Conservation (phyloP, 768 basidiomycete species). For the Auricularia heimuer region DNA sequence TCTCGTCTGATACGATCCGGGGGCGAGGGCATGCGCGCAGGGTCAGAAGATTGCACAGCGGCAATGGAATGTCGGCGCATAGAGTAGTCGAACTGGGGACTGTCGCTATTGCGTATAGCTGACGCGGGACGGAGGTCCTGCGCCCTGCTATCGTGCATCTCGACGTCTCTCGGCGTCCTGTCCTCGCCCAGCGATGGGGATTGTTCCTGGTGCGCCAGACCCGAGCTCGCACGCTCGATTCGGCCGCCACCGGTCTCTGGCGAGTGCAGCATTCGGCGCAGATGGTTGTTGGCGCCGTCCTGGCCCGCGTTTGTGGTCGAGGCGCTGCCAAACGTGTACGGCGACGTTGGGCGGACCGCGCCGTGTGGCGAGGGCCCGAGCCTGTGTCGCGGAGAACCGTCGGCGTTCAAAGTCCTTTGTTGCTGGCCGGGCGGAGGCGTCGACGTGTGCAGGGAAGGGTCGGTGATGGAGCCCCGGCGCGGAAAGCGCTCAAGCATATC, state of each 20-base stretch:
- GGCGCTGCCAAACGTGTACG: conserved; percentile 65
- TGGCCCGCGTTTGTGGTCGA: conserved; percentile 22
- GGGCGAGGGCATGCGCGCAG: conserved; percentile 3
- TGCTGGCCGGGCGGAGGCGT: conserved; percentile 5
- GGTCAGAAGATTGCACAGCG: conserved; percentile 26
- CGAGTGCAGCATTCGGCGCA: conserved; percentile 12
- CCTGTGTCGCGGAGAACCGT: conserved; percentile 14
- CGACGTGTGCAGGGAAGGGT: conserved; percentile 60
- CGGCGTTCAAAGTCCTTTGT: conserved; percentile 5
- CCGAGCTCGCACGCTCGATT: conserved; percentile 51
- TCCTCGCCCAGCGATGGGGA: neutral
- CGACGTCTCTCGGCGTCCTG: neutral
- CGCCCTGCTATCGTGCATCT: neutral
- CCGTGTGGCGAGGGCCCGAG: conserved; percentile 4
- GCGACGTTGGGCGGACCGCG: conserved; percentile 50
- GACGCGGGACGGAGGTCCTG: neutral
- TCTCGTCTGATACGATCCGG: neutral
- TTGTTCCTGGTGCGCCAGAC: conserved; percentile 13
- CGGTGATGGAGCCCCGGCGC: conserved; percentile 74
- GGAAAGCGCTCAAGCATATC: neutral
- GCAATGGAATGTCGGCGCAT: conserved; percentile 69
- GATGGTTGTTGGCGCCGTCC: conserved; percentile 12
- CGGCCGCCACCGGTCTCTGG: conserved; percentile 39
- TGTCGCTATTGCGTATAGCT: conserved; percentile 22
- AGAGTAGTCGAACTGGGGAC: conserved; percentile 52